These are phyloP conservation scores for Syncephalastrum contaminatum DNA, from an alignment of 371 early-diverging fungal species.

Conservation along the genomic window DNA sequence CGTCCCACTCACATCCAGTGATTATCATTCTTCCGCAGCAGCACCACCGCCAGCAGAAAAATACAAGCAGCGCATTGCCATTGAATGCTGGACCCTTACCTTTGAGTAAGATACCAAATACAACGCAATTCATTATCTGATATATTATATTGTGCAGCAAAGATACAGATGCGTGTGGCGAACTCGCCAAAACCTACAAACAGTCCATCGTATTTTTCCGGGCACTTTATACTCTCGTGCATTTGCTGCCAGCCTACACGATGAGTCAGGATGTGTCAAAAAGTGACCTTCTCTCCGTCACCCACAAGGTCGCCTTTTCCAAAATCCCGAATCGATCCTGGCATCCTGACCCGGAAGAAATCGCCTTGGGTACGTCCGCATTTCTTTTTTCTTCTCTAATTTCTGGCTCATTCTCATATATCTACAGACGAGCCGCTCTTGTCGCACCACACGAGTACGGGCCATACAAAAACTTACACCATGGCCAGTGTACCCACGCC, in stretches of 20 bases:
- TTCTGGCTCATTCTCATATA: constrained; percentile 46
- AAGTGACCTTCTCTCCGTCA: constrained; percentile 4
- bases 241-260: constrained; percentile 73
- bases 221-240: constrained; percentile 72
- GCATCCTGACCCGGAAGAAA: constrained; percentile 40
- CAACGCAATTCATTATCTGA: background rate
- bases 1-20: too few species aligned
- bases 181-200: constrained; percentile 84
- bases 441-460: too few species aligned
- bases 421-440: constrained; percentile 53
- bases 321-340: constrained; percentile 67
- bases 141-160: background rate
- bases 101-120: constrained; percentile 54
- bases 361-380: background rate
- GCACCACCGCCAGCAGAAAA: too few species aligned
- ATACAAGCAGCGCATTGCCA: constrained; percentile 45
- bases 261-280: constrained; percentile 56
- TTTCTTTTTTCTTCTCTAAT: too few species aligned
- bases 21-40: too few species aligned
- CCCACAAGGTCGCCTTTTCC: constrained; percentile 33
- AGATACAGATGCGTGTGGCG: background rate
- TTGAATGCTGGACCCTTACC: constrained; percentile 80
- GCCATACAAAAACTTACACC: constrained; percentile 49
- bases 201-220: constrained; percentile 86
- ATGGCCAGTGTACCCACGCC: constrained; percentile 77